Evolutionary conservation across 495 filamentous ascomycete genomes (phyloP), one percentile per base, ranked within the genome.

Genomic region (Aspergillus bertholletiae): DNA sequence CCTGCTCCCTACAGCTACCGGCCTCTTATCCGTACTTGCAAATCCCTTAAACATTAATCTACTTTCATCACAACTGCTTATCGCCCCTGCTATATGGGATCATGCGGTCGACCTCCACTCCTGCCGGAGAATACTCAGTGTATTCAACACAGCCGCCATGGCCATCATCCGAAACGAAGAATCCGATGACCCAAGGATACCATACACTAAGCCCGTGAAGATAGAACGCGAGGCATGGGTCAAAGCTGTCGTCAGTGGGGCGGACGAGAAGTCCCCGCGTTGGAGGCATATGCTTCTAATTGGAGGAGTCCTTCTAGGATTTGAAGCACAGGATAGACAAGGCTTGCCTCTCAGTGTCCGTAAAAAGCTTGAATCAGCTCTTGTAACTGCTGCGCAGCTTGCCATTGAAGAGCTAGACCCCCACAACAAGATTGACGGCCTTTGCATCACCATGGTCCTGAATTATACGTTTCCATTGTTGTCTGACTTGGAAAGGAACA

Each of bases 21-120:
- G 88, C 23, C 83, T 98, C 24, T 77, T 98, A 22, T 86, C 89
- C 20, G 83, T 85, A 28, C 84, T 98, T 35, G 84, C 83, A 30
- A 98, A 98, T 60, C 94, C 92, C 11, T 78, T 96, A 30, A 98
- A 98, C 61, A 69, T 96, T 59, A 89, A 88, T 8, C 81, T 98
- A 4, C 84, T 98, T 46, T 89, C 92, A 1, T 90, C 90, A n/a
- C 92, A 96, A 54, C 79, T 97, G 32, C 83, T 98, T 21, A 83
- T 82, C 9, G 86, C 92, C 0, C 92, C 89, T 2, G 89, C 93
- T 2, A 83, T 98, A 70, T 98, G 94, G 94, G 74, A 84, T 26
- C 78, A 80, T 32, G 80, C 81, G 8, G 84, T 92, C 56, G 86
- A 85, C 41, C 76, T 98, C 28, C 80, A 81, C 35, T 84, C 85